Conservation (phyloP, 2,329 filamentous ascomycete genomes). For the Colletotrichum scovillei region DNA sequence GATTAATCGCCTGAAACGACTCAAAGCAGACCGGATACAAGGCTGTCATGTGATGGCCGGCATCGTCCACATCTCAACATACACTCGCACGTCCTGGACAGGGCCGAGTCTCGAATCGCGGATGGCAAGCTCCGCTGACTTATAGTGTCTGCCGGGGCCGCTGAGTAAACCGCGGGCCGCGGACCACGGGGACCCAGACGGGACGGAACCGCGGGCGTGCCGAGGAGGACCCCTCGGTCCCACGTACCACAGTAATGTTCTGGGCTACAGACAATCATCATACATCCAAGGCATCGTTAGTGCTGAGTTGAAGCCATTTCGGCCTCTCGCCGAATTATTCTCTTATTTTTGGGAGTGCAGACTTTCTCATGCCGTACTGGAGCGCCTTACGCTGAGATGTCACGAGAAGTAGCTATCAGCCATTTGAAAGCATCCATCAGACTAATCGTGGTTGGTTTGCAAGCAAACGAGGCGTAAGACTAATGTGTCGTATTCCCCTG, state of each 20-base stretch:
- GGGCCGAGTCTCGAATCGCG: background rate
- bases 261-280: background rate
- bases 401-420: background rate
- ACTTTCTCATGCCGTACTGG: background rate
- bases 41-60: background rate
- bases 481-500: background rate
- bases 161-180: background rate
- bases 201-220: background rate
- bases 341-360: background rate
- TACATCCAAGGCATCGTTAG: too few species aligned
- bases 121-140: background rate
- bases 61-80: background rate
- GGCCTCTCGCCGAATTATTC: too few species aligned
- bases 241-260: background rate
- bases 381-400: background rate
- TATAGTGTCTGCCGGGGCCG: background rate
- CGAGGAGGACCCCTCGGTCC: background rate
- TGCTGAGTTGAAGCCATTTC: too few species aligned
- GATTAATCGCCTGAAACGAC: background rate
- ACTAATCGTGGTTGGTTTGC: background rate
- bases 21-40: background rate
- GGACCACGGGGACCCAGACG: background rate
- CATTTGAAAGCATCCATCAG: background rate
- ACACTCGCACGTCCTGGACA: background rate
- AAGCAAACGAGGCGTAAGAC: background rate